Evolutionary conservation across 768 basidiomycete genomes (phyloP), one percentile per base, ranked within the genome.

Genomic region (Lentinula boryana): DNA sequence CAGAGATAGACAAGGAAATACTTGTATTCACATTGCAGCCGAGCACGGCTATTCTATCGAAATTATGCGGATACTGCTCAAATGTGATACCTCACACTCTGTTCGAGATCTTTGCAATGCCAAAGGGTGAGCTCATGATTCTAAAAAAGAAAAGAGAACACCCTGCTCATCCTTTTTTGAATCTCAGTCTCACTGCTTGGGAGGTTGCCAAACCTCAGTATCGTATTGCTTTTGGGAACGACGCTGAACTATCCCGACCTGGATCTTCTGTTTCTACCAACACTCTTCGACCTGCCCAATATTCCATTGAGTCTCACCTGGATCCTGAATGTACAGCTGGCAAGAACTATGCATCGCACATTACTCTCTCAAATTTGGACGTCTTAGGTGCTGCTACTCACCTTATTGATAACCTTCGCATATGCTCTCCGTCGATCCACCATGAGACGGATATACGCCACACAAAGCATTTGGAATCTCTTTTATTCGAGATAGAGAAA

Each of bases 1-100:
- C 18, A 74, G 78, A 50, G 88, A 91, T 70, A 80, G 74, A 63
- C 72, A 86, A 57, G 83, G 84, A 64, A 89, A 92, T 68, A 91
- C 90, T 3, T 90, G 88, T 75, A 78, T 92, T 53, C 90, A 92
- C 75, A 75, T 90, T 62, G 89, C 89, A 51, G 90, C 90, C 12
- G 88, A 90, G 66, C 82, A 84, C 64, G 90, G 89, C 50, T 75
- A 80, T 58, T 88, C 80, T 70, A 72, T 85, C 18, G 84, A 87
- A 57, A 71, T 91, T 18, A 71, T 91, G 44, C 75, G 78, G 57
- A 79, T 86, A 44, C 75, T 92, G 61, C 76, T 92, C 50, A 81
- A 87, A 49, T 86, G 82, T 64, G 90, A 92, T 68, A 72, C 75
- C 0, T 79, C 76, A 13, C 80, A 84, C 48, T 68, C 75, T 1